Evolutionary conservation across 2,329 filamentous ascomycete genomes (phyloP), one percentile per base, ranked within the genome.

Genomic region (Colletotrichum chrysophilum): DNA sequence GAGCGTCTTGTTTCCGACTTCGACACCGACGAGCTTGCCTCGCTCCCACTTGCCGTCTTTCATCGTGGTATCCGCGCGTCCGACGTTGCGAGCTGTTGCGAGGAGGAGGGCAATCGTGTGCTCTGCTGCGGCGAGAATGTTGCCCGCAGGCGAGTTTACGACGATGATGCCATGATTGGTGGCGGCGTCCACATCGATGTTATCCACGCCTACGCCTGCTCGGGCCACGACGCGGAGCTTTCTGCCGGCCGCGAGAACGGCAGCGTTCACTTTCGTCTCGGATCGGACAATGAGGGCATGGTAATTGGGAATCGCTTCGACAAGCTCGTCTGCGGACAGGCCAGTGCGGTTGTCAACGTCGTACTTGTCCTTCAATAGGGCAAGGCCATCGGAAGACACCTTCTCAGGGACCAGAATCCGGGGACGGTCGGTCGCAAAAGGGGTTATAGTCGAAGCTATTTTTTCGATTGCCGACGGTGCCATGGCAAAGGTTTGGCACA

Each of bases 161-260:
- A 97, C 94, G 66, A 96, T 93, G 75, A 96, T 92, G 24, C 95
- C 95, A 70, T 92, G 88, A 52, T 90, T 88, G 0, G 94, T 96
- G 4, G 94, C 94, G 9, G 92, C 91, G 38, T 91, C 87, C 0
- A 96, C 93, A 81, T 96, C 90, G 65, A 97, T 94, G 85, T 96
- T 96, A 85, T 96, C 94, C 28, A 96, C 94, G 36, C 94, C 95
- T 2, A 96, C 95, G 14, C 95, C 95, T 14, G 95, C 95, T 76
- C 95, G 89, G 4, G 94, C 95, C 26, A 97, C 94, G 10, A 96
- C 94, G 78, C 94, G 93, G 67, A 96, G 88, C 75, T 91, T 93
- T 78, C 88, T 90, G 12, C 91, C 94, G 2, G 92, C 93, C 14
- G 87, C 84, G 14, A 96, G 88, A 1, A 96, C 88, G 4, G 89